Evolutionary conservation across 73 alveolate species (phyloP).

Genomic region (Tetrahymena malaccensis): DNA sequence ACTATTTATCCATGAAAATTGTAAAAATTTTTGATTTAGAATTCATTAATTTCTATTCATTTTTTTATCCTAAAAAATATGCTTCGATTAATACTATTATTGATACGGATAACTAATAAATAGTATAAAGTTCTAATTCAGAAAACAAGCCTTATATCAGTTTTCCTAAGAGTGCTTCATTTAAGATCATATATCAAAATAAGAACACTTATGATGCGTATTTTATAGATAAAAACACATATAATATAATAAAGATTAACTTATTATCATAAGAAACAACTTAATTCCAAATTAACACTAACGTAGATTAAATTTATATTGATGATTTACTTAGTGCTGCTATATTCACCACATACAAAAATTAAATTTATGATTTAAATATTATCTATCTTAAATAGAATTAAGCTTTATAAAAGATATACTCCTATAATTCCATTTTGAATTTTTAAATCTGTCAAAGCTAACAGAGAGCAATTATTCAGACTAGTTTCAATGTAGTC

Average conservation of each 20-base stretch:
- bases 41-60: not conserved
- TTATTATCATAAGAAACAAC: not conserved
- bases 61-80: not conserved
- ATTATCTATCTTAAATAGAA: too few relatives aligned
- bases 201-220: not conserved
- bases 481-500: not conserved
- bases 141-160: not conserved
- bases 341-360: not conserved
- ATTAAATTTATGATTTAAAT: not conserved
- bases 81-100: not conserved
- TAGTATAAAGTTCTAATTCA: not conserved
- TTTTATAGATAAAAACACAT: not conserved
- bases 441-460: not conserved
- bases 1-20: not conserved
- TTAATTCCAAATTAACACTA: too few relatives aligned
- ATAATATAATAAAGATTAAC: too few relatives aligned
- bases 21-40: not conserved
- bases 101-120: not conserved
- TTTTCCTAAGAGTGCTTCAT: not conserved
- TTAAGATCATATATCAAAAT: not conserved
- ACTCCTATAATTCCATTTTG: not conserved
- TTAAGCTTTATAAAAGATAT: not conserved
- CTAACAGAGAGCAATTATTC: not conserved
- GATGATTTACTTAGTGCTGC: not conserved
- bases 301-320: not conserved